phyloP scores from a whole-genome alignment of 495 filamentous ascomycete species.

The Aspergillus haitiensis region DNA sequence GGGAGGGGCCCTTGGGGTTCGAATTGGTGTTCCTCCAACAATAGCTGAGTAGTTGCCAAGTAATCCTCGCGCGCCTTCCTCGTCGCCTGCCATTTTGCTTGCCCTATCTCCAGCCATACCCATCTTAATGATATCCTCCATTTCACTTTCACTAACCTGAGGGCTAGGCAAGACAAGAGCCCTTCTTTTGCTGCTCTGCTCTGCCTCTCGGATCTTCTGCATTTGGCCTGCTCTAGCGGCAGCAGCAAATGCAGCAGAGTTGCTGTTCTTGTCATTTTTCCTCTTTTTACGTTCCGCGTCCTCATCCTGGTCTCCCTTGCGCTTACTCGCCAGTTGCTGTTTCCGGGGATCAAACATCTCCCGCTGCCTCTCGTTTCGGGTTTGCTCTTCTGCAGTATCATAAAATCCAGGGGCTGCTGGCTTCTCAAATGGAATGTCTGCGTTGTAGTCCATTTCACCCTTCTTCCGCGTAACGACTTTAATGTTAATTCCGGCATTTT shows the following conservation, averaged over 20 bases:
- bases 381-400: constrained; percentile 80
- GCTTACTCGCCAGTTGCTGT: constrained; percentile 92
- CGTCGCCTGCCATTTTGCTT: constrained; percentile 68
- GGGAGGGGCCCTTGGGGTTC: constrained; percentile 85
- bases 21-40: constrained; percentile 80
- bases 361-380: constrained; percentile 80
- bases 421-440: constrained; percentile 97
- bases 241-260: constrained; percentile 76
- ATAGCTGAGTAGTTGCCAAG: constrained; percentile 81
- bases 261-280: constrained; percentile 80
- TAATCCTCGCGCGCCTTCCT: constrained; percentile 84
- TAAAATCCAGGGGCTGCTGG: constrained; percentile 87
- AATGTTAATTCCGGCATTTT: constrained; percentile 97
- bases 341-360: constrained; percentile 92
- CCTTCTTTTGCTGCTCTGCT: constrained; percentile 90
- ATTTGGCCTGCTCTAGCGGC: constrained; percentile 91
- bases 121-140: constrained; percentile 99
- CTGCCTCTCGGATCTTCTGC: constrained; percentile 94
- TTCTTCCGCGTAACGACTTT: constrained; percentile 90
- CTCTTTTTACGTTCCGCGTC: constrained; percentile 78
- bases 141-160: constrained; percentile 87
- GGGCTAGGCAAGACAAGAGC: constrained; percentile 77
- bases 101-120: constrained; percentile 91
- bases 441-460: constrained; percentile 99
- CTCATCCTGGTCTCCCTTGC: constrained; percentile 86